Evolutionary conservation across 2,329 filamentous ascomycete genomes (phyloP), one percentile per base, ranked within the genome.

Genomic region (Dendrostoma leiphaemia): DNA sequence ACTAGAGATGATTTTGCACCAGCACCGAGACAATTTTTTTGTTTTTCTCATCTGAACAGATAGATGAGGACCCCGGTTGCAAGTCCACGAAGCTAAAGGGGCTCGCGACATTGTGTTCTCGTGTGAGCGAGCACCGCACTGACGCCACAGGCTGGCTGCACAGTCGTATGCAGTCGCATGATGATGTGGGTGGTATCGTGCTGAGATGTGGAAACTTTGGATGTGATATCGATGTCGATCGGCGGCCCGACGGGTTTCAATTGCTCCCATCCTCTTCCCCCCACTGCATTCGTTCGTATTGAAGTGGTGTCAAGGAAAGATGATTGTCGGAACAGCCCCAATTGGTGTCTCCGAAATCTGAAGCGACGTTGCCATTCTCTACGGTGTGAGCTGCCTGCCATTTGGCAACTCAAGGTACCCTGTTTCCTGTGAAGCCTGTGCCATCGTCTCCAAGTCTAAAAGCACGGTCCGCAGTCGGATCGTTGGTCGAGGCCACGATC

Each of bases 131-230:
- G 6, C 38, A 41, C 26, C n/a, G n/a, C n/a, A n/a, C n/a, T n/a
- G n/a, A n/a, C n/a, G n/a, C n/a, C n/a, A n/a, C n/a, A n/a, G n/a
- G n/a, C n/a, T n/a, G n/a, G n/a, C n/a, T 38, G 35, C 21, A 13
- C 35, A 19, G 21, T 13, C 17, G 41, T 28, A 28, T 37, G 41
- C 26, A 45, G 28, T 13, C 40, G 41, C 41, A 45, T 45, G 37
- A 53, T 51, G 51, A 37, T 48, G 51, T 32, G 44, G 43, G 51
- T 53, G 35, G 29, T 40, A 53, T 53, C 35, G 51, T 31, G 51
- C 43, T 48, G 40, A 46, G 31, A 38, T 31, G 29, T 41, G 17
- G 41, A 28, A 17, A 32, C 44, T 43, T 37, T 29, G 37, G 28
- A 52, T 35, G 48, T 53, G 54, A 55, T 51, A 34, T 51, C 46